Conservation (phyloP, 129 eudicot species). For the Calendula officinalis region DNA sequence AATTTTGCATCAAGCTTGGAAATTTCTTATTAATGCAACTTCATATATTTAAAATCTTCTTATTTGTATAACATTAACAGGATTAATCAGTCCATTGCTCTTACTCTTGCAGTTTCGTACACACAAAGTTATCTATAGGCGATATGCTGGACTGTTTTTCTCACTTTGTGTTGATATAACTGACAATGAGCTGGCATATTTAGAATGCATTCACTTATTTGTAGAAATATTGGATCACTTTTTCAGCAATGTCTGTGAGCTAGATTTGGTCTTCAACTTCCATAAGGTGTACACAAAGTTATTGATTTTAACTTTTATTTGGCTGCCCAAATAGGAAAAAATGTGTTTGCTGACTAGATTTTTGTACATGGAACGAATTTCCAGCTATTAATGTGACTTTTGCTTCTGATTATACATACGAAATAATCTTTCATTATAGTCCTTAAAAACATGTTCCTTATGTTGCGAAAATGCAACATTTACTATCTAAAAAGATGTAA, state of each 20-base stretch:
- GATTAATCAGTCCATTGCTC: slow-evolving; percentile 11
- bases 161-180: slow-evolving; percentile 89
- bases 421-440: background rate
- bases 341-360: background rate
- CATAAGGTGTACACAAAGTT: slow-evolving; percentile 58
- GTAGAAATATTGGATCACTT: slow-evolving; percentile 93
- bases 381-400: background rate
- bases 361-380: background rate
- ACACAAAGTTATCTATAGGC: slow-evolving; percentile 85
- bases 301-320: background rate
- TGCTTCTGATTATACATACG: background rate
- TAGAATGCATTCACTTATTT: slow-evolving; percentile 82
- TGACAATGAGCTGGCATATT: slow-evolving; percentile 78
- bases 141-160: slow-evolving; percentile 89
- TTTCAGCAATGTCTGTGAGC: slow-evolving; percentile 95
- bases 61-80: background rate
- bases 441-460: background rate
- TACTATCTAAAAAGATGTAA: background rate
- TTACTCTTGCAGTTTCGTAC: slow-evolving; percentile 68
- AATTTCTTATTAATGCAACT: background rate
- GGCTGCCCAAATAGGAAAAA: background rate
- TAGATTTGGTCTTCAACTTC: slow-evolving; percentile 84
- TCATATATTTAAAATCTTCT: background rate
- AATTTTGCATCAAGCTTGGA: slow-evolving; percentile 1
- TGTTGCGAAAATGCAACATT: background rate